Percentiles rank a stretch among this genome's conserved stretches.
Conservation (phyloP, 225 moss, liverwort and hornwort species). For the Lunularia cruciata region DNA sequence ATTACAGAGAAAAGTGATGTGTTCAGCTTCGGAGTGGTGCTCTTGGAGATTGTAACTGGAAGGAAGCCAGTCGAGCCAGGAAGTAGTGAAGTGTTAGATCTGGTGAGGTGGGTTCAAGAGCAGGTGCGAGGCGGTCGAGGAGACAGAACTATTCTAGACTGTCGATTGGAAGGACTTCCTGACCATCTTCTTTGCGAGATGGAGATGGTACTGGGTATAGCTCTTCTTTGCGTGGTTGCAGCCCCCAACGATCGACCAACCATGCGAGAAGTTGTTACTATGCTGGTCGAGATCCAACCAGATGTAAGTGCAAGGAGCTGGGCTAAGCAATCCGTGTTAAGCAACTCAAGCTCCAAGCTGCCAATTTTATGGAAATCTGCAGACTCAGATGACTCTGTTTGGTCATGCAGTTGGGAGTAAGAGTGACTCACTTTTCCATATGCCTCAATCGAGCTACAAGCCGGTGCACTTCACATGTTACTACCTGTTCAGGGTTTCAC, state of each 20-base stretch:
- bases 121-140: slow-evolving; percentile 32
- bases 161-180: slow-evolving; percentile 20
- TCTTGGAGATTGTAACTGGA: slow-evolving; percentile 65
- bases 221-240: slow-evolving; percentile 37
- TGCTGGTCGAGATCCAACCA: slow-evolving; percentile 40
- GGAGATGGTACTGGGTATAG: slow-evolving; percentile 46
- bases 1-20: slow-evolving; percentile 81
- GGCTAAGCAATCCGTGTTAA: slow-evolving; percentile 20
- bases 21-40: slow-evolving; percentile 77
- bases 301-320: slow-evolving; percentile 25
- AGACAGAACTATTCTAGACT: slow-evolving; percentile 36
- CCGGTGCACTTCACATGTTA: not conserved
- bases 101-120: slow-evolving; percentile 44
- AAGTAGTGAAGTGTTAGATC: slow-evolving; percentile 39
- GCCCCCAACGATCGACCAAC: slow-evolving; percentile 44
- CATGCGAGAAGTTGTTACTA: slow-evolving; percentile 47
- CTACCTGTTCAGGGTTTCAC: too few species aligned
- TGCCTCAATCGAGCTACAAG: not conserved
- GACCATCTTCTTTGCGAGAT: slow-evolving; percentile 30
- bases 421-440: not conserved
- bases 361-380: slow-evolving; percentile 48
- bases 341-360: slow-evolving; percentile 40
- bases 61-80: slow-evolving; percentile 49
- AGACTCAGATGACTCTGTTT: slow-evolving; percentile 40
- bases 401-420: slow-evolving; percentile 32